Base-by-base conservation (phyloP, 2,329 filamentous ascomycete species). In the Didymella lethalis region DNA sequence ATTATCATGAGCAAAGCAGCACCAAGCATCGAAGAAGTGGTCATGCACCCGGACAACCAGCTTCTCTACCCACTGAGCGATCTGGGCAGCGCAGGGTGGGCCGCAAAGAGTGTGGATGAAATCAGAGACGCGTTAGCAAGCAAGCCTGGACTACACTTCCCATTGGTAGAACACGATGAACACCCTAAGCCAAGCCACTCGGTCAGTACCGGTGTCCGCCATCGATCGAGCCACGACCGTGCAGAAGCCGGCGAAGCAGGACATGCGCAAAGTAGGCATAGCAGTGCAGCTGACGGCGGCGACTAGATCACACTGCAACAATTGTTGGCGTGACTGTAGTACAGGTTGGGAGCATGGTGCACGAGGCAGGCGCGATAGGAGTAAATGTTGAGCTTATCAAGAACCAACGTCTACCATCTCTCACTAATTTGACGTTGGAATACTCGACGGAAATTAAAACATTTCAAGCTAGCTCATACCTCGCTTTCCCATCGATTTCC, bases 1-100 rank as follows among this genome's bases (percentile, higher is more conserved):
- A 86, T 91, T 57, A 87, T 94, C 66, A 86, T 89, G 48, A 83
- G 85, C 56, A 80, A 77, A 7, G 81, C 82, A 1, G 78, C 84
- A 26, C 84, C 85, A 1, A 78, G 77, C 26, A 75, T 78, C 44
- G 75, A 80, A 3, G 78, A 85, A 23, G 88, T 88, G 73, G 77
- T 85, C 54, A 63, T 72, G 45, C 75, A 74, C 32, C 66, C 73
- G 1, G 73, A 79, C 7, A 86, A 86, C 71, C 77, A 83, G 66
- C 81, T 84, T 2, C 70, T 88, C 34, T 87, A 83, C 68, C 86
- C 86, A 0, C 75, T 87, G 20, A 78, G 74, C 59, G 57, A 72
- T 18, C 61, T 75, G 54, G 72, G 74, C 8, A 77, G 66, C 47
- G 64, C 63, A 5, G 70, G 55, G 0, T 81, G 77, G 78, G 71